Conservation (phyloP, 129 eudicot genomes). For the Arctium lappa region DNA sequence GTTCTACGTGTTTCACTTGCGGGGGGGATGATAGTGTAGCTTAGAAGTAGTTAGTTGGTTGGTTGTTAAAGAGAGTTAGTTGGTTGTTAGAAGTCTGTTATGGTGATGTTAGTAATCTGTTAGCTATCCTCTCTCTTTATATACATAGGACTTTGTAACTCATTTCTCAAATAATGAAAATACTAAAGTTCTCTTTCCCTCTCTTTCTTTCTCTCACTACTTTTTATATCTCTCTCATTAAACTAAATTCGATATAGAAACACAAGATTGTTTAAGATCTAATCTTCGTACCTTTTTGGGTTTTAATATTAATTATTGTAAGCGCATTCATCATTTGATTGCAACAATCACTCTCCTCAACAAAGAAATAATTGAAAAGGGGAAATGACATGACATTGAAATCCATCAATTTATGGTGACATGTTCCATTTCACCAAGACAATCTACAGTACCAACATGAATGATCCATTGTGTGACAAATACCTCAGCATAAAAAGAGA, state of each 20-base stretch:
- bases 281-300: not conserved
- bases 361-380: not conserved
- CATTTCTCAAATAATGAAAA: too few species aligned
- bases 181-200: too few species aligned
- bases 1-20: too few species aligned
- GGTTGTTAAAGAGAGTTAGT: too few species aligned
- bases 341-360: not conserved
- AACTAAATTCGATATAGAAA: not conserved
- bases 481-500: not conserved
- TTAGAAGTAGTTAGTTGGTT: too few species aligned
- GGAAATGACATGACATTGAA: not conserved
- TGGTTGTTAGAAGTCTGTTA: too few species aligned
- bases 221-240: too few species aligned
- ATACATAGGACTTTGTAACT: too few species aligned
- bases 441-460: constrained; percentile 9
- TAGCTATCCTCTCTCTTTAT: too few species aligned
- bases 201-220: too few species aligned
- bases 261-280: not conserved
- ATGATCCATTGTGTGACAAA: not conserved
- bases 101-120: too few species aligned
- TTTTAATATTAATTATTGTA: not conserved
- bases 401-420: constrained; percentile 5
- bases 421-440: constrained; percentile 21
- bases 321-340: not conserved
- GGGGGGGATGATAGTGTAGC: too few species aligned